A percentile compares a stretch with the other conserved stretches of the same genome.
phyloP scores from a whole-genome alignment of 495 filamentous ascomycete species.

The Chaetomidium leptoderma region DNA sequence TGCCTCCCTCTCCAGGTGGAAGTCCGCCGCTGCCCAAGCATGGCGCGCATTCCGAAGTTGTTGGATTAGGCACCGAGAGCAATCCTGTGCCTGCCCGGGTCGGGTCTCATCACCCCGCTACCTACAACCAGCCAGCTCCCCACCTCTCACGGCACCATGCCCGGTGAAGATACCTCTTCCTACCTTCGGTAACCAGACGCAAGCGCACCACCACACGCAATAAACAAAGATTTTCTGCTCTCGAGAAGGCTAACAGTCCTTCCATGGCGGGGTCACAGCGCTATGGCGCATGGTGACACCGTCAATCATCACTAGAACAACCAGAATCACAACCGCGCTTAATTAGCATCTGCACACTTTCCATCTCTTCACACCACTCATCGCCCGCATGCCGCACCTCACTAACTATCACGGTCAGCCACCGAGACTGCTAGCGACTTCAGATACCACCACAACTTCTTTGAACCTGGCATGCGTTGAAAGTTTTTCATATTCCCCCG shows the following conservation, averaged over 20 bases:
- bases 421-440: too few relatives aligned
- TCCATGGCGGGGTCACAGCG: background rate
- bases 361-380: slow-evolving; percentile 3
- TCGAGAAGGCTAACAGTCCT: too few relatives aligned
- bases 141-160: background rate
- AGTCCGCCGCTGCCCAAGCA: slow-evolving; percentile 2
- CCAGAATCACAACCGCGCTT: background rate
- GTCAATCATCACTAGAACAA: slow-evolving; percentile 8
- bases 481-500: too few relatives aligned
- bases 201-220: too few relatives aligned
- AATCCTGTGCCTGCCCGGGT: background rate
- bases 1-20: background rate
- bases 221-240: too few relatives aligned
- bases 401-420: too few relatives aligned
- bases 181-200: too few relatives aligned
- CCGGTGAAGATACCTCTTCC: too few relatives aligned
- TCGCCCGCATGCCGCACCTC: too few relatives aligned
- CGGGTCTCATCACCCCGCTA: background rate
- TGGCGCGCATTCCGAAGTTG: background rate
- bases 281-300: background rate
- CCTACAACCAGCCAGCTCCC: background rate
- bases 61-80: background rate
- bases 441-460: too few relatives aligned
- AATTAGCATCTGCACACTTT: slow-evolving; percentile 5
- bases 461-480: too few relatives aligned